These are phyloP conservation scores for Tarenaya hassleriana DNA, from an alignment of 345 rosid genomes.

Conservation along the genomic window DNA sequence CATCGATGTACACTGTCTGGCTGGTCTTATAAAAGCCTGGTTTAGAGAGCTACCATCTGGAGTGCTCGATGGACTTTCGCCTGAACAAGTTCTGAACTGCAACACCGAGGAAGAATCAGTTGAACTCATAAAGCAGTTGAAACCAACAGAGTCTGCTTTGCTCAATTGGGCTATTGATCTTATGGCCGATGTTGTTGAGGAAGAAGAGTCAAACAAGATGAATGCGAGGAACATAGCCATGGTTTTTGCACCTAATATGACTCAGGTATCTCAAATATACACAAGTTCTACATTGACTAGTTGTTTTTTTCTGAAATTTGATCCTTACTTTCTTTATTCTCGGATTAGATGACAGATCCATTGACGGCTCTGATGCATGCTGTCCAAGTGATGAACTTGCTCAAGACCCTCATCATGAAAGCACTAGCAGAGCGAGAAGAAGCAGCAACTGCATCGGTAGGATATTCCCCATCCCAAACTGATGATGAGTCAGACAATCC, in stretches of 20 bases:
- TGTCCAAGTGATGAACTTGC: constrained; percentile 78
- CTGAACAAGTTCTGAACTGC: constrained; percentile 65
- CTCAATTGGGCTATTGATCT: constrained; percentile 88
- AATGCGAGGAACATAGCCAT: constrained; percentile 92
- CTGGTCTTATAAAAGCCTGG: constrained; percentile 98
- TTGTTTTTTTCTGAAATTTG: background rate
- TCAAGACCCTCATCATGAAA: constrained; percentile 56
- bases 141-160: constrained; percentile 86
- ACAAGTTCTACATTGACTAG: background rate
- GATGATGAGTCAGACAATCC: constrained; percentile 47
- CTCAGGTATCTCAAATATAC: constrained; percentile 74
- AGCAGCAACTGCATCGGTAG: constrained; percentile 40
- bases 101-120: constrained; percentile 72
- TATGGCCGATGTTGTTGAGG: constrained; percentile 92
- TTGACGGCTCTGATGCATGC: constrained; percentile 72
- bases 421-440: constrained; percentile 68
- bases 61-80: constrained; percentile 68
- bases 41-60: constrained; percentile 86
- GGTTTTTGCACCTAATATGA: constrained; percentile 96
- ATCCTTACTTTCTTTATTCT: constrained; percentile 12
- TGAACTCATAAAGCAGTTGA: constrained; percentile 65
- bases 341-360: constrained; percentile 71
- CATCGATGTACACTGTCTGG: constrained; percentile 87
- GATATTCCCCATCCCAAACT: constrained; percentile 55
- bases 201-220: constrained; percentile 89